Base-by-base conservation (phyloP, 495 filamentous ascomycete genomes). In the Pyronema domesticum region DNA sequence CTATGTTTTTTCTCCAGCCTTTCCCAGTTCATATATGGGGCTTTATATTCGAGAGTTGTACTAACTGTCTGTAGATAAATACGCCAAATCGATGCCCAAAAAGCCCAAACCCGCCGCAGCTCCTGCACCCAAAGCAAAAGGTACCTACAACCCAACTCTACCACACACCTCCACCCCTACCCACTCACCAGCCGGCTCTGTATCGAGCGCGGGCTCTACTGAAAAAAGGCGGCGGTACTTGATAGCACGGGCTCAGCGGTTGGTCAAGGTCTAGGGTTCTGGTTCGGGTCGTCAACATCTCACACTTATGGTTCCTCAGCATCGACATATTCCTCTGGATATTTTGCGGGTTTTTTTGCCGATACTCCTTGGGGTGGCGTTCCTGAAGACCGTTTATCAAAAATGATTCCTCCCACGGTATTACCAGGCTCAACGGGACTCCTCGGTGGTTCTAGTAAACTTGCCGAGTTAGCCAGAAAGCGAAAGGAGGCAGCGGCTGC, bases 321-420 rank as follows among this genome's bases (percentile, higher is more conserved):
- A 57, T 68, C 18, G 57, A 64, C 15, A 55, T 60, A 48, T 37
- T 59, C 57, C 23, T 37, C 51, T 51, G 55, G 57, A 39, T 36
- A 43, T 30, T 30, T 30, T 30, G 23, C 23, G 33, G 73, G 77
- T 23, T 85, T 89, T 71, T 98, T 95, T 64, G 72, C 70, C 54
- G 91, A 94, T 62, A 79, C 79, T 56, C 86, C 89, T 0, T 98
- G 91, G 91, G 74, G 86, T 18, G 79, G 82, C 55, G 72, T 93
- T 34, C 86, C 88, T 18, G 59, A 66, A 18, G 68, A 86, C 48
- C 80, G 85, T 18, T 77, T 77, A 55, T 77, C 80, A 37, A 69
- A 76, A 42, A 76, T 89, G 18, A 71, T 86, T 36, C 39, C 13
- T 13, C 39, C 13, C 13, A 1, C 39, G 39, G 19, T 46, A 40